Conservation (phyloP, 257 asterid species). For the Nicotiana sylvestris region DNA sequence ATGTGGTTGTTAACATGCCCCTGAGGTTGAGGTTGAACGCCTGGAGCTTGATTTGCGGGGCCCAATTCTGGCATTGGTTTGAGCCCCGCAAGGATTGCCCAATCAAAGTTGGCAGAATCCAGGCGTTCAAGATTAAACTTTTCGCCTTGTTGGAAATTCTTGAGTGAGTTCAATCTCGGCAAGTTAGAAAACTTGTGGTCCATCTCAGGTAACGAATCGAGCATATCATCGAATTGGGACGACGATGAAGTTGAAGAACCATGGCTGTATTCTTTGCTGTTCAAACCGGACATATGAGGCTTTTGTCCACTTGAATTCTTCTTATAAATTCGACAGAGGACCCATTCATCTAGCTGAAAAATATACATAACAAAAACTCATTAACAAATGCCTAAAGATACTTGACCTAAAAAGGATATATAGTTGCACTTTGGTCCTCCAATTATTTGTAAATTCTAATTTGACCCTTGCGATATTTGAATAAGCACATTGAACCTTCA, state of each 20-base stretch:
- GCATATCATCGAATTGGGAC: conserved; percentile 65
- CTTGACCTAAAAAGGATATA: neutral
- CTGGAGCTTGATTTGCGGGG: neutral
- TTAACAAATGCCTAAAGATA: neutral
- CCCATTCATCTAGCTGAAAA: conserved; percentile 80
- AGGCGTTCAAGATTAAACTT: conserved; percentile 45
- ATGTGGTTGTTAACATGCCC: conserved; percentile 10
- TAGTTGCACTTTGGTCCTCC: neutral
- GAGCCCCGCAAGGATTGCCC: conserved; percentile 71
- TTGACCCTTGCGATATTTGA: neutral
- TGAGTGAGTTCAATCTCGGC: conserved; percentile 35
- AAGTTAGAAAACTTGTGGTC: conserved; percentile 38
- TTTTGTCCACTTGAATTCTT: conserved; percentile 51
- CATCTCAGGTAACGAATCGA: conserved; percentile 61
- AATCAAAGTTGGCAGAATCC: conserved; percentile 65
- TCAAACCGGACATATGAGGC: conserved; percentile 19
- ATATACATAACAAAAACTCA: neutral
- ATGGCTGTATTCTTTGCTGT: conserved; percentile 52
- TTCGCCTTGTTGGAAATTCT: conserved; percentile 28
- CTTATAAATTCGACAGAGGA: conserved; percentile 68
- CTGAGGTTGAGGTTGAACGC: neutral
- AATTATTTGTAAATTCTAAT: neutral
- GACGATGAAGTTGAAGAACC: conserved; percentile 53
- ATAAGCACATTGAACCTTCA: neutral
- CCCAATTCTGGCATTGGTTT: conserved; percentile 16